Evolutionary conservation across 768 basidiomycete genomes (phyloP).

Genomic region (Suillus tomentosus): DNA sequence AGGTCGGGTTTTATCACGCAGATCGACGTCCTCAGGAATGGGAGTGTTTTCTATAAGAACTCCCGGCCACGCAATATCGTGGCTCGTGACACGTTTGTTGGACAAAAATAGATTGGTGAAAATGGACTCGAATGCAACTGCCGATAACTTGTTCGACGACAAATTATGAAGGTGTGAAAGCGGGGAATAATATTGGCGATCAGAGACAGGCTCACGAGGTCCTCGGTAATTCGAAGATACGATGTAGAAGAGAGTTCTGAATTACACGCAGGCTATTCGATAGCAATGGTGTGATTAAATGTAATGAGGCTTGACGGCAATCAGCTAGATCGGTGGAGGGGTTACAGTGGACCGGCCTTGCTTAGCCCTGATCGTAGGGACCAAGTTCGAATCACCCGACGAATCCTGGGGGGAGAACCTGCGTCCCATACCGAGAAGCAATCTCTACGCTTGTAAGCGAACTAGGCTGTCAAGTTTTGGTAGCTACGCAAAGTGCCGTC

Average conservation of each 20-base stretch:
- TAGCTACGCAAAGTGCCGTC: not conserved
- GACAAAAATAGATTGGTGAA: not conserved
- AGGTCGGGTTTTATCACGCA: not conserved
- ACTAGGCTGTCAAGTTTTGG: not conserved
- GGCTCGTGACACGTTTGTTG: not conserved
- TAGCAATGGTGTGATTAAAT: not conserved
- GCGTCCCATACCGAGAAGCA: not conserved
- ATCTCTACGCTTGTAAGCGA: not conserved
- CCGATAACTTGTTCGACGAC: not conserved
- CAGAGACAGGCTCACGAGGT: not conserved
- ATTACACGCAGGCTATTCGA: not conserved
- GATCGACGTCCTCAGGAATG: not conserved
- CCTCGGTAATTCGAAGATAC: not conserved
- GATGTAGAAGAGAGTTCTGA: not conserved
- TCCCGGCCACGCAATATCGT: not conserved
- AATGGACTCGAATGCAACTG: not conserved
- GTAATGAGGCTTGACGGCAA: not conserved
- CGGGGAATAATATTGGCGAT: conserved; percentile 2
- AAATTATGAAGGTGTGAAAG: conserved; percentile 5
- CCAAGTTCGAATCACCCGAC: not conserved
- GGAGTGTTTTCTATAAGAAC: not conserved
- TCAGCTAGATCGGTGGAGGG: not conserved
- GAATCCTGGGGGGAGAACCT: not conserved
- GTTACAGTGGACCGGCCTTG: not conserved
- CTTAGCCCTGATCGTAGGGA: not conserved